Percentiles rank a stretch among this genome's conserved stretches.
Conservation (phyloP, 306 rosid genomes). For the Amphicarpaea edgeworthii region DNA sequence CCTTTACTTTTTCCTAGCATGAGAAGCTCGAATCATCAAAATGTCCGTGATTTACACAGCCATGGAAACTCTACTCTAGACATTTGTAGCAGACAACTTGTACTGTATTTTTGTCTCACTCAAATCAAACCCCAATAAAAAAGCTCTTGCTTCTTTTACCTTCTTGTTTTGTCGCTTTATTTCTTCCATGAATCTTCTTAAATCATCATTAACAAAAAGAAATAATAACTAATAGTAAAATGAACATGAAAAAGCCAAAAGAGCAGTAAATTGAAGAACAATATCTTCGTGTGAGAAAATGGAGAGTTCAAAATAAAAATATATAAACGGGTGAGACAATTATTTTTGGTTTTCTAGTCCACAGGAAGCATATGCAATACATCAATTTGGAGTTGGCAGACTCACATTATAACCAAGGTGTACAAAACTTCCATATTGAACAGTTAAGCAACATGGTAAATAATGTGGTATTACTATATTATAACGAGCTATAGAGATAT, state of each 20-base stretch:
- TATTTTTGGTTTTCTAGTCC: conserved; percentile 7
- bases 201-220: conserved; percentile 30
- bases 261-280: conserved; percentile 1
- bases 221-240: conserved; percentile 18
- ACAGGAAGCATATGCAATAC: background rate
- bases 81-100: conserved; percentile 44
- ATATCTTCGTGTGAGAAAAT: background rate
- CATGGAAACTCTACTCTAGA: conserved; percentile 21
- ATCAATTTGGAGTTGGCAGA: too few species aligned
- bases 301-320: conserved; percentile 6
- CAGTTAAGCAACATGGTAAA: background rate
- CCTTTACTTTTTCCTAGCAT: conserved; percentile 39
- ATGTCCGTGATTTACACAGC: conserved; percentile 30
- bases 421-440: background rate
- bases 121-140: conserved; percentile 35
- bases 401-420: too few species aligned
- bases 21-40: conserved; percentile 38
- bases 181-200: conserved; percentile 46
- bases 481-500: background rate
- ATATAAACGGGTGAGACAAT: background rate
- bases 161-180: conserved; percentile 33
- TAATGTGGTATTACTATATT: background rate
- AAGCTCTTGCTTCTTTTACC: conserved; percentile 39
- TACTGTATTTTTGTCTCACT: conserved; percentile 50
- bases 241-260: conserved; percentile 34